Percentiles rank a stretch among this genome's conserved stretches.
phyloP scores from a whole-genome alignment of 73 alveolate genomes.

The Effrenium voratum region DNA sequence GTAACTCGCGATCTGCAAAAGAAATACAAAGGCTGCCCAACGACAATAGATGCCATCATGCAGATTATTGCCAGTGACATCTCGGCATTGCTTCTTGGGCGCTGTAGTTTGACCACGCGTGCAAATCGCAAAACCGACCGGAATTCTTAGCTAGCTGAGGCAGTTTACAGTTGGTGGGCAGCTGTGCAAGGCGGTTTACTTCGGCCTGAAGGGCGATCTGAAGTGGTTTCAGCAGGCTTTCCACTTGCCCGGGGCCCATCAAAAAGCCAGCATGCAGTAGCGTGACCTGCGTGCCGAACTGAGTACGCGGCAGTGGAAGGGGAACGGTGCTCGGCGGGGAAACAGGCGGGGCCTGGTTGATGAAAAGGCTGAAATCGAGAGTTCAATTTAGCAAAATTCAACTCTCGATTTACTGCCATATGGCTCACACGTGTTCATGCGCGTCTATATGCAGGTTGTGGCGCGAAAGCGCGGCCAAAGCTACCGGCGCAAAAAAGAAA shows the following conservation, averaged over 20 bases:
- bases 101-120: neutral
- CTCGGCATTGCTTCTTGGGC: neutral
- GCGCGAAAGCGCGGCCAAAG: too few species aligned
- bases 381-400: too few species aligned
- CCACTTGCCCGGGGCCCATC: neutral
- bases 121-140: neutral
- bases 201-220: neutral
- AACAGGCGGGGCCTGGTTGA: too few species aligned
- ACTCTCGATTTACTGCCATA: too few species aligned
- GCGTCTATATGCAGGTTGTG: too few species aligned
- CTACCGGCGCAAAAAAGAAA: too few species aligned
- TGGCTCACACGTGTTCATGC: too few species aligned
- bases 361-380: too few species aligned
- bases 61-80: neutral
- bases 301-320: too few species aligned
- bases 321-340: too few species aligned
- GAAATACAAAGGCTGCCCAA: neutral
- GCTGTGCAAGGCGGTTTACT: neutral
- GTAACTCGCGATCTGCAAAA: neutral
- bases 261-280: too few species aligned
- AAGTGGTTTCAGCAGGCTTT: neutral
- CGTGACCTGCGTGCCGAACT: too few species aligned
- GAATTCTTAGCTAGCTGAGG: neutral
- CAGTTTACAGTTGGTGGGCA: neutral
- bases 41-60: neutral